Conservation (phyloP, 352 stramenopile genomes). For the Phytophthora sp. region DNA sequence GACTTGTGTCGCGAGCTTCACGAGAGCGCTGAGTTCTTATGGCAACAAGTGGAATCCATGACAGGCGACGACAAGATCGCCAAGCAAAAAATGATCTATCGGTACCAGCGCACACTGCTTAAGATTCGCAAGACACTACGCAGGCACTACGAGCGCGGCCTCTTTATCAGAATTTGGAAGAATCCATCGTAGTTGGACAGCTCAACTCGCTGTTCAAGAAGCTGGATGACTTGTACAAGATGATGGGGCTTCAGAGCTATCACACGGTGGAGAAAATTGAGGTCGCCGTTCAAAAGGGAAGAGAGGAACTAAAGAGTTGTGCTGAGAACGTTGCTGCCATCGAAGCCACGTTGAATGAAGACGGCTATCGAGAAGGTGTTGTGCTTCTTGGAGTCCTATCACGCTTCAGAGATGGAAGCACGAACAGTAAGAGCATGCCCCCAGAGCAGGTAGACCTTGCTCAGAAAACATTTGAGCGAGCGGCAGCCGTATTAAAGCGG, state of each 20-base stretch:
- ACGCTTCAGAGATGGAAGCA: neutral
- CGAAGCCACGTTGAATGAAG: neutral
- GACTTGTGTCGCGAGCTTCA: slow-evolving; percentile 16
- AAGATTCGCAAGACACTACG: slow-evolving; percentile 22
- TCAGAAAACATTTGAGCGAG: slow-evolving; percentile 14
- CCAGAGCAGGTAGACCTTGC: slow-evolving; percentile 11
- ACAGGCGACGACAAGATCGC: slow-evolving; percentile 22
- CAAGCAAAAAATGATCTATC: slow-evolving; percentile 23
- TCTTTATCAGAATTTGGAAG: slow-evolving; percentile 16
- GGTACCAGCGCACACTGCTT: slow-evolving; percentile 19
- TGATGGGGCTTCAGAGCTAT: slow-evolving; percentile 3
- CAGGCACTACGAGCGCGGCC: slow-evolving; percentile 1
- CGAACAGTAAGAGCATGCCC: neutral
- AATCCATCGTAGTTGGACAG: slow-evolving; percentile 12
- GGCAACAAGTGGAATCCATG: slow-evolving; percentile 36
- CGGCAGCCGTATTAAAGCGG: neutral
- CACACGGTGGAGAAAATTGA: slow-evolving; percentile 1
- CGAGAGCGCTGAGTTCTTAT: slow-evolving; percentile 17
- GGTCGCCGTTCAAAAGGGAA: neutral
- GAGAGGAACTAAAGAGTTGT: neutral
- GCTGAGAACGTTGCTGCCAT: neutral
- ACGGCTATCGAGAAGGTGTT: neutral
- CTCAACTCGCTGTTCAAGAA: slow-evolving; percentile 14
- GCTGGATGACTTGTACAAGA: slow-evolving; percentile 18
- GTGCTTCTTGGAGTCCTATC: neutral